Evolutionary conservation across 2,329 filamentous ascomycete genomes (phyloP), one percentile per base, ranked within the genome.

Genomic region (Lachnellula occidentalis): DNA sequence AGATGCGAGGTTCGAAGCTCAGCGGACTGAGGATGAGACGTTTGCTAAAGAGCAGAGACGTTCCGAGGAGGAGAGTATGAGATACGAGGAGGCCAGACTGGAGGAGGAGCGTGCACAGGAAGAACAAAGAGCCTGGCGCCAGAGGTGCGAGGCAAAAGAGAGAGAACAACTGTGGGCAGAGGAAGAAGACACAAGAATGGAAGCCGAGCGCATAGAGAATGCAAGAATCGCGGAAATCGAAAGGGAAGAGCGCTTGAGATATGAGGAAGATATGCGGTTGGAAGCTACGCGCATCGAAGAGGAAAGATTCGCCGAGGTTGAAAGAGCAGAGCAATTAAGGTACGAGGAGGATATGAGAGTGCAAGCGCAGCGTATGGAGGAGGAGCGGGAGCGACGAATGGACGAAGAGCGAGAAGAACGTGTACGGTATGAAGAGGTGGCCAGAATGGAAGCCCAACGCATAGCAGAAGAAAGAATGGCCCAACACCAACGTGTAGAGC

Each of bases 21-120:
- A 31, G 8, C 27, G 27, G 37, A 24, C 11, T 15, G 36, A 42
- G 22, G 36, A 50, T 15, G 22, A 50, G 48, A 22, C 15, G 37
- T 11, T 54, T 21, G 39, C 39, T 12, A 47, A 54, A 37, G 51
- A 53, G 17, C 21, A 48, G 15, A 34, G 41, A 14, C 48, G 48
- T 9, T 31, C 31, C 8, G 34, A 27, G 11, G 36, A 45, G 21
- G 41, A 51, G 19, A 45, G 31, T 17, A 24, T 45, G n/a, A 41
- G 41, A 15, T 45, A 8, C 12, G 50, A 51, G 17, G 42, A 37
- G 15, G 42, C 7, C 6, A 34, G 27, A n/a, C 37, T n/a, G 22
- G 39, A 50, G 5, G 21, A 27, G 36, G 48, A 22, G 43, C n/a
- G 31, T 9, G 21, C 45, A 31, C 24, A 17, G 31, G 19, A 14